Base-by-base conservation (phyloP, 129 eudicot species). In the Centaurea solstitialis region DNA sequence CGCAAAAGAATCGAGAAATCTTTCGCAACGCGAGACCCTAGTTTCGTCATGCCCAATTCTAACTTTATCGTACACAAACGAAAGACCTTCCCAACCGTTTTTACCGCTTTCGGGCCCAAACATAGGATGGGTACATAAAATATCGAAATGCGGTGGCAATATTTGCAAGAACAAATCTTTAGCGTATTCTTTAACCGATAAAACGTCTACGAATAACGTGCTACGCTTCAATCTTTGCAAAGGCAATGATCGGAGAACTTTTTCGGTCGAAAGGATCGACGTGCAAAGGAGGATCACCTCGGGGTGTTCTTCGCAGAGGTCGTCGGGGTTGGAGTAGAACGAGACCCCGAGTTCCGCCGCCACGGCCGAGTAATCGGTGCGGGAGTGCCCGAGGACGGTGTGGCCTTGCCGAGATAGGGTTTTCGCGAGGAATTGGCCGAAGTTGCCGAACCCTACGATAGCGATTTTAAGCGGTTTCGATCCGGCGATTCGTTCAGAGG, bases 101-200 rank as follows among this genome's bases (percentile, higher is more conserved):
- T 94, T 94, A 12, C 99, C 99, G 33, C 97, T 92, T 59, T 92
- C 97, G 0, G 99, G 99, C 1, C 99, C 99, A 62, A 94, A 94
- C 99, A 94, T 94, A 0, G 99, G 99, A 53, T 94, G 99, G 0
- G 97, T 94, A 70, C 99, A 94, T 18, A 94, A 73, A 5, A 94
- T 88, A 47, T 92, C 99, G 20, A 94, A 94, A 70, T 94, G 93
- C 5, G 21, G 6, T 0, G 97, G 97, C 21, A 94, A 67, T 4
- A 74, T 39, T 72, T 89, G 87, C 15, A 89, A n/a, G 53, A 94
- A 90, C 40, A 92, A 59, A 35, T 85, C 85, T 24, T 81, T 87
- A 0, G 99, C 93, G 20, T 90, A 92, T 43, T 92, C 98, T 62
- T 94, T 94, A 4, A 94, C 99, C 0, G 99, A 94, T 4, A 94